These are phyloP conservation scores for Starmera quercuum DNA, from an alignment of 805 yeast genomes.

Conservation along the genomic window DNA sequence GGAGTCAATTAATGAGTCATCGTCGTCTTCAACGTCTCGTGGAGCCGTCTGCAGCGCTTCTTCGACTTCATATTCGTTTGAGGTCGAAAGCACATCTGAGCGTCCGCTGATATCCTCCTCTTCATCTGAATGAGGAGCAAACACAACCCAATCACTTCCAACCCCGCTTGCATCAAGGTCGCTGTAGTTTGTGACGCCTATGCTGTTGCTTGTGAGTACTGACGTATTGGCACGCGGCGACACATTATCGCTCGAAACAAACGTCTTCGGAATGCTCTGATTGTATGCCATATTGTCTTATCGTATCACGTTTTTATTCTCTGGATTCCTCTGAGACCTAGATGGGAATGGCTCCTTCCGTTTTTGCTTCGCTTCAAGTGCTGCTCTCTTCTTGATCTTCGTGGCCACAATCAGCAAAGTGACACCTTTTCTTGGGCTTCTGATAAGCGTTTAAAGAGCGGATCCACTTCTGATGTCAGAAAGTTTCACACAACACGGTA, in stretches of 20 bases:
- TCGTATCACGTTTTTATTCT: background rate
- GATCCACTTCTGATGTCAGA: no score
- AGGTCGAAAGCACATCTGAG: slow-evolving; percentile 10
- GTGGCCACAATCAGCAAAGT: no score
- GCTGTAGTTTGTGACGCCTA: background rate
- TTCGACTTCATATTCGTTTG: background rate
- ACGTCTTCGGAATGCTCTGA: slow-evolving; percentile 2
- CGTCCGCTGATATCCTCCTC: background rate
- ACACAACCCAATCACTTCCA: slow-evolving; percentile 20
- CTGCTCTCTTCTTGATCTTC: no score
- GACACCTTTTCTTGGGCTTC: no score
- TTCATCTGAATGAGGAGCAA: slow-evolving; percentile 13
- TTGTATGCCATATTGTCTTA: slow-evolving; percentile 8
- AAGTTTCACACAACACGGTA: no score
- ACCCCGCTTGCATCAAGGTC: slow-evolving; percentile 4
- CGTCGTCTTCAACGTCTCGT: slow-evolving; percentile 15
- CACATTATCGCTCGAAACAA: background rate
- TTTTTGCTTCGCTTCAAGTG: no score
- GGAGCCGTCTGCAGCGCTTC: no score
- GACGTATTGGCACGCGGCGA: background rate
- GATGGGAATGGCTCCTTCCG: no score
- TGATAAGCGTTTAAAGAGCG: no score
- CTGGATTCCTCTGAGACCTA: no score
- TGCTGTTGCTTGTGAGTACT: background rate
- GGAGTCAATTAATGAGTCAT: slow-evolving; percentile 19